Evolutionary conservation across 164 flowering plant species (phyloP).

Genomic region (Saururus chinensis): DNA sequence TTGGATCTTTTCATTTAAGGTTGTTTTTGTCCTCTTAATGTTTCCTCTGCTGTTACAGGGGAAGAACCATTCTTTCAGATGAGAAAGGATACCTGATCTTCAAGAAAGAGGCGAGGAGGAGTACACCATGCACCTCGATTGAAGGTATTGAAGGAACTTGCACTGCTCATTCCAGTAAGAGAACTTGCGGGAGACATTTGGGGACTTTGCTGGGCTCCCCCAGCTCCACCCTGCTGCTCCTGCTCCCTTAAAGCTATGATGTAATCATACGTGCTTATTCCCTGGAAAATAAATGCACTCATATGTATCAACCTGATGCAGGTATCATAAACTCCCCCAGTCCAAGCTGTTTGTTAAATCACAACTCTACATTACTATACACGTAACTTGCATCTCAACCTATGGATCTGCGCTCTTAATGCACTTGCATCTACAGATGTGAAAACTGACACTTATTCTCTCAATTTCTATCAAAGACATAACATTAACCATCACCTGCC

Average conservation of each 20-base stretch:
- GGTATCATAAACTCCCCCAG: background rate
- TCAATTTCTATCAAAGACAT: background rate
- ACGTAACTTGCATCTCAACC: background rate
- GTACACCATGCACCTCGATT: constrained; percentile 96
- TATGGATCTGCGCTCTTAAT: background rate
- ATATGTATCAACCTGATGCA: background rate
- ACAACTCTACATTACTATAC: background rate
- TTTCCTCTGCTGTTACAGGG: no score
- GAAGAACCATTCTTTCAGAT: no score
- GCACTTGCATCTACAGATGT: background rate
- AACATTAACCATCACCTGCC: background rate
- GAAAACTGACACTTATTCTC: background rate
- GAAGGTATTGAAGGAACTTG: constrained; percentile 83
- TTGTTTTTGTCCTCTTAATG: no score
- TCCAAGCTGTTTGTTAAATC: background rate
- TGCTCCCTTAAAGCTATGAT: constrained; percentile 95
- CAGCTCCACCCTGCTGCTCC: constrained; percentile 68
- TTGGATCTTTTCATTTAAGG: no score
- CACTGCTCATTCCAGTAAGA: constrained; percentile 90
- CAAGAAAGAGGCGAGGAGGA: constrained; percentile 89
- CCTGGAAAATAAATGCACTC: constrained; percentile 27
- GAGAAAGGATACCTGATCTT: constrained; percentile 71
- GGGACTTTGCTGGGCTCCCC: constrained; percentile 81
- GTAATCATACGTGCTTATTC: constrained; percentile 95
- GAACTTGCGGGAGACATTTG: constrained; percentile 96